phyloP scores from a whole-genome alignment of 1,139 yeast genomes.

The Suhomyces chickasaworum region DNA sequence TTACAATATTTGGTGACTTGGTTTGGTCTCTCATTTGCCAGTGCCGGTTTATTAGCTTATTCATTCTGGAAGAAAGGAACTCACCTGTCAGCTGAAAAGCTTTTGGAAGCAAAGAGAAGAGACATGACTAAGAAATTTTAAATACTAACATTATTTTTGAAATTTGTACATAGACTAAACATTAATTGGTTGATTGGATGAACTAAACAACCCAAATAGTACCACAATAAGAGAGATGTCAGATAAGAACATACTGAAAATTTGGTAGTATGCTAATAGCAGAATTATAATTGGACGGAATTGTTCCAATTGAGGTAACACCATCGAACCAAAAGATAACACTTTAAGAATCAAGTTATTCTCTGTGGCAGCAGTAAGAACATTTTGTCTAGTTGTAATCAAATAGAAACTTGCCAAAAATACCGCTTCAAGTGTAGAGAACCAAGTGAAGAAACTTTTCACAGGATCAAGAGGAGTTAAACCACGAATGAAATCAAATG shows the following conservation, averaged over 20 bases:
- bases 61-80: constrained; percentile 34
- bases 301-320: constrained; percentile 38
- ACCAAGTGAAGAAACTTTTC: constrained; percentile 31
- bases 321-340: constrained; percentile 36
- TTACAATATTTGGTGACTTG: constrained; percentile 91
- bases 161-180: constrained; percentile 4
- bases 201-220: constrained; percentile 42
- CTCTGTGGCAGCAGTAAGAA: constrained; percentile 27
- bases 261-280: constrained; percentile 41
- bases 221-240: constrained; percentile 44
- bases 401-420: constrained; percentile 39
- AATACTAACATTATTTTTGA: not conserved
- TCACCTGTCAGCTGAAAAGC: constrained; percentile 41
- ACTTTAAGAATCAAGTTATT: constrained; percentile 34
- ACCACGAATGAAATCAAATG: constrained; percentile 32
- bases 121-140: constrained; percentile 31
- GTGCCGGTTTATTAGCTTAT: constrained; percentile 60
- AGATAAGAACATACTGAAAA: constrained; percentile 39
- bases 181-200: not conserved
- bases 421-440: constrained; percentile 37
- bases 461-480: constrained; percentile 18
- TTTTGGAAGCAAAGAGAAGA: constrained; percentile 43
- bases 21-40: constrained; percentile 82
- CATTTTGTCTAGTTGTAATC: constrained; percentile 29
- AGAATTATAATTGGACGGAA: constrained; percentile 34